Evolutionary conservation across 2,329 filamentous ascomycete species (phyloP), one percentile per base, ranked within the genome.

Genomic region (Arachnopeziza araneosa): DNA sequence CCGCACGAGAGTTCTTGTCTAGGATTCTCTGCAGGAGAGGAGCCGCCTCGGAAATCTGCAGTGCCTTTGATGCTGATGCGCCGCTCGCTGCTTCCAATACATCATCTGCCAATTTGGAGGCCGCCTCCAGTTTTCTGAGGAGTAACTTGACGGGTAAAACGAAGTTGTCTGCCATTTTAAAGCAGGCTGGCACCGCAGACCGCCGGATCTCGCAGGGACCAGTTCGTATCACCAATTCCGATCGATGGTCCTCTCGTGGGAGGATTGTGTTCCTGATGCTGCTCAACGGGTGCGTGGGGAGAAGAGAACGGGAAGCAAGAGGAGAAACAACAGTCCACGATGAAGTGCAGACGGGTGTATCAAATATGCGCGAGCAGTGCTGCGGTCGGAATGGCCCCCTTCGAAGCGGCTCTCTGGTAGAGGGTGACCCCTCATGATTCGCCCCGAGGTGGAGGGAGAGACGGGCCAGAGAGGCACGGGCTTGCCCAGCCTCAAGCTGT

Each of bases 91-190:
- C 64, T 50, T 58, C 60, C 17, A 66, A 56, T 52, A 69, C 59
- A 44, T 62, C 68, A 56, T 59, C 64, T 24, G 64, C 64, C 55
- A 71, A 58, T 56, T 70, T 70, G 52, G 67, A 67, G 8, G 66
- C 69, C 12, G 60, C 61, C 49, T 70, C 66, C 9, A 70, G 56
- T n/a, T 67, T 64, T 59, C 69, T 71, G 36, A 69, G 52, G 24
- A 71, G 68, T 51, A 62, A 61, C 59, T 67, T 69, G 22, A 71
- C 66, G 19, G 68, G 68, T 56, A 66, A 51, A 24, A 64, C 64
- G 55, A 68, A 60, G 56, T 68, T 63, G 65, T 63, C 58, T 60
- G 54, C 64, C 66, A 68, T 69, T 26, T 54, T 30, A 44, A n/a
- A 44, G 36, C 17, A 17, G 24, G 52, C 24, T 26, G 48, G 52